Conservation (phyloP, 2,329 filamentous ascomycete genomes). For the Aspergillus ibericus region DNA sequence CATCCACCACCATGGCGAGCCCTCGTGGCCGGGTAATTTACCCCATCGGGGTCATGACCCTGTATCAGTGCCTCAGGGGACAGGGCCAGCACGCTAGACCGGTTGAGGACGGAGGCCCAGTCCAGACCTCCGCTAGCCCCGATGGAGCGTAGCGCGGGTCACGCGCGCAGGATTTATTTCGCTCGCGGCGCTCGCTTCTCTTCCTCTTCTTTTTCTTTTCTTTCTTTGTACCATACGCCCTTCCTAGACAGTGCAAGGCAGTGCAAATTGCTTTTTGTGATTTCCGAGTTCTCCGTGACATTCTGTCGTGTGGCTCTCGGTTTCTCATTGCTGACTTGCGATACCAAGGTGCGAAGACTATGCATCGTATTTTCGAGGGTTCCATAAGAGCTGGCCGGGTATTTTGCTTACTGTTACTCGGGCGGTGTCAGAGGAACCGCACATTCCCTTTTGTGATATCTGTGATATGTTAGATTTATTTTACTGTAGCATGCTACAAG, state of each 20-base stretch:
- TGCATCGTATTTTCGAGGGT: constrained; percentile 49
- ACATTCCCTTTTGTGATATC: constrained; percentile 52
- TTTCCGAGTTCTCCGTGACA: constrained; percentile 57
- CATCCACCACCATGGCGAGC: neutral
- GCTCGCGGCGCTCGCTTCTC: constrained; percentile 16
- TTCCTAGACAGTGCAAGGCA: constrained; percentile 85
- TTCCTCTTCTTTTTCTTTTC: constrained; percentile 40
- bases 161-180: constrained; percentile 16
- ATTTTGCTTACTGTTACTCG: constrained; percentile 64
- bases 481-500: constrained; percentile 4
- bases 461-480: constrained; percentile 18
- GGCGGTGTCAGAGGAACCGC: constrained; percentile 81
- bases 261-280: constrained; percentile 47
- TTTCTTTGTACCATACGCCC: constrained; percentile 61
- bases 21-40: neutral
- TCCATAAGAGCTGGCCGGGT: constrained; percentile 73
- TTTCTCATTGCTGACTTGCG: constrained; percentile 65
- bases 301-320: constrained; percentile 65
- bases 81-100: neutral
- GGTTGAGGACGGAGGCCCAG: neutral
- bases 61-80: constrained; percentile 2
- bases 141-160: constrained; percentile 28
- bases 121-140: constrained; percentile 11
- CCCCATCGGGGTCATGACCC: neutral
- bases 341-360: constrained; percentile 62